Base-by-base conservation (phyloP, 2,329 filamentous ascomycete genomes). In the Verticillium alfalfae region DNA sequence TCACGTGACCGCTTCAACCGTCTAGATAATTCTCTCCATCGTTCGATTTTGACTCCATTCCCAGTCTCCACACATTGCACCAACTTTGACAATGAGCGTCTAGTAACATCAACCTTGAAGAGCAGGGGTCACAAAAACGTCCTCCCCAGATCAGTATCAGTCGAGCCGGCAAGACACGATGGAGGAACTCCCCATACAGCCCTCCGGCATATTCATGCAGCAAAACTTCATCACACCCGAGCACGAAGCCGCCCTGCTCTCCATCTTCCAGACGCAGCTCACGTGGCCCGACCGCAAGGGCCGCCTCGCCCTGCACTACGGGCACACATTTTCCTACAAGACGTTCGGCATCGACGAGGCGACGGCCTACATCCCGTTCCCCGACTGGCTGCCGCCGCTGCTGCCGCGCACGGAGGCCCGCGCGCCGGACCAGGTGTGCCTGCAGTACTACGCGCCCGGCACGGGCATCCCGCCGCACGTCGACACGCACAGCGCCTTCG, bases 391-490 rank as follows among this genome's bases (percentile, higher is more conserved):
- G 0, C 62, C 70, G 3, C 79, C 81, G 1, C 71, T 85, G 1
- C 73, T 85, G 3, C 79, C 82, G 0, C 70, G 68, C 2, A 71
- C 75, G 0, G 81, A 82, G 62, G 65, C 65, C 1, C 74, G 79
- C 0, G 75, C 74, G 0, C 82, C 83, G 0, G 83, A 85, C 59
- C 84, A 87, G 68, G 83, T 87, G 65, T 86, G 83, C 65, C 72
- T 86, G 16, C 84, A 87, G 71, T 80, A 85, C 68, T 87, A 87
- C 67, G 81, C 84, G 0, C 84, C 84, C 0, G 84, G 84, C 6
- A 75, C 80, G 0, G 84, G 84, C 1, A 87, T 87, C 66, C 84
- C 84, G 10, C 84, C 84, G 0, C 84, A 87, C 66, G 84, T 84
- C 60, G 84, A 87, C 70, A 84, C 84, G 3, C 84, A 58, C 5